These are phyloP conservation scores for Crassisporium funariophilum DNA, from an alignment of 768 basidiomycete species.

Conservation along the genomic window DNA sequence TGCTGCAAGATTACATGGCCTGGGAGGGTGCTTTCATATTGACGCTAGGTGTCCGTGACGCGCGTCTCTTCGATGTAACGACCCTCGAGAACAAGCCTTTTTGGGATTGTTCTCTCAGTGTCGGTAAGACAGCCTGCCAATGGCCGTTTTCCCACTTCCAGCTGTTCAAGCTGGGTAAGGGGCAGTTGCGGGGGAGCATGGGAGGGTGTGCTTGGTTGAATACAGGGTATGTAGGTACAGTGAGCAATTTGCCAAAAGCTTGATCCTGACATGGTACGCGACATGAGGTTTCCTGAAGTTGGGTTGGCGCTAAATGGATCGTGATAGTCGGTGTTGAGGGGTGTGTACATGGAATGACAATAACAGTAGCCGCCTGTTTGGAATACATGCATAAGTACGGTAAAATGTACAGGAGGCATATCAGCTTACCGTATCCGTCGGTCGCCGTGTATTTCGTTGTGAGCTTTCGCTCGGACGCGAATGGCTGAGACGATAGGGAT, in stretches of 20 bases:
- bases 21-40: too few species aligned
- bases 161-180: slow-evolving; percentile 31
- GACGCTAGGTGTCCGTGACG: too few species aligned
- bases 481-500: too few species aligned
- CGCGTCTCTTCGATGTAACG: too few species aligned
- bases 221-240: slow-evolving; percentile 48
- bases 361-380: slow-evolving; percentile 16
- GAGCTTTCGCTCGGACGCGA: slow-evolving; percentile 4
- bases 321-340: slow-evolving; percentile 50
- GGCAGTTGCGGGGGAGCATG: slow-evolving; percentile 23
- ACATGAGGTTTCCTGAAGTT: slow-evolving; percentile 41
- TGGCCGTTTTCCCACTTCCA: slow-evolving; percentile 57
- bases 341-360: slow-evolving; percentile 33
- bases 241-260: slow-evolving; percentile 51
- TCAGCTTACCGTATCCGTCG: slow-evolving; percentile 20
- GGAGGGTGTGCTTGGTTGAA: slow-evolving; percentile 53
- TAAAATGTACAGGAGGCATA: background rate
- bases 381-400: background rate
- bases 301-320: slow-evolving; percentile 48
- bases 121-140: slow-evolving; percentile 53
- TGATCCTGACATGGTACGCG: slow-evolving; percentile 58
- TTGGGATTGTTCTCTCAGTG: slow-evolving; percentile 46
- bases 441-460: slow-evolving; percentile 24
- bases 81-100: slow-evolving; percentile 44
- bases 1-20: too few species aligned